Conservation (phyloP, 2,329 filamentous ascomycete species). For the Diplodia mutila region DNA sequence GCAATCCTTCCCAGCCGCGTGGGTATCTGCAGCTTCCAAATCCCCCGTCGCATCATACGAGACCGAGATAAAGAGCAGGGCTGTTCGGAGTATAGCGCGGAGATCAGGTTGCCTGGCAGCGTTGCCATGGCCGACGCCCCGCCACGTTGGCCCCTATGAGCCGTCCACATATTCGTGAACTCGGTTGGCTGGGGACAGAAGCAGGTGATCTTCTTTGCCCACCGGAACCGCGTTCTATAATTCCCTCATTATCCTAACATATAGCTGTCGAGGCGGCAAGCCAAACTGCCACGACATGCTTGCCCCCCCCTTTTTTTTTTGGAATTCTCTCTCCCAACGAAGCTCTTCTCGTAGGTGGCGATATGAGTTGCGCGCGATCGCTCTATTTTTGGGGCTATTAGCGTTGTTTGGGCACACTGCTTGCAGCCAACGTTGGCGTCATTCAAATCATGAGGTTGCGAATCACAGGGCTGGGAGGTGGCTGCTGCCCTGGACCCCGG, state of each 20-base stretch:
- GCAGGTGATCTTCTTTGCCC: conserved; percentile 10
- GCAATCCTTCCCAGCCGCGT: conserved; percentile 1
- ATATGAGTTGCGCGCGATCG: background rate
- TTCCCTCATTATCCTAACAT: conserved; percentile 12
- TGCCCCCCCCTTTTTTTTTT: background rate
- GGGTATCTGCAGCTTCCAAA: conserved; percentile 16
- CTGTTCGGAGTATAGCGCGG: background rate
- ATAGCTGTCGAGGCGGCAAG: conserved; percentile 13
- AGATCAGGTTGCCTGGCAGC: conserved; percentile 11
- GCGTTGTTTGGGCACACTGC: background rate
- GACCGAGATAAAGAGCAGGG: conserved; percentile 4
- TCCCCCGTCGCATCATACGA: background rate
- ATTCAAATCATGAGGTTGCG: conserved; percentile 12
- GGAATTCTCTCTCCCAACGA: conserved; percentile 6
- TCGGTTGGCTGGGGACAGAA: background rate
- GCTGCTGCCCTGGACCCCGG: background rate
- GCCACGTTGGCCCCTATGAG: background rate
- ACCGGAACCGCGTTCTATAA: background rate
- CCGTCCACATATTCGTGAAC: conserved; percentile 8
- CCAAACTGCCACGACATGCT: conserved; percentile 18
- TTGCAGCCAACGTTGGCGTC: background rate
- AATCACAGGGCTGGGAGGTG: background rate
- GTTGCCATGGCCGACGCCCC: conserved; percentile 2
- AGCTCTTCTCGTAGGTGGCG: background rate
- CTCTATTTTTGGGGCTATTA: conserved; percentile 1